Evolutionary conservation across 441 rosid genomes (phyloP).

Genomic region (Mallotus japonicus): DNA sequence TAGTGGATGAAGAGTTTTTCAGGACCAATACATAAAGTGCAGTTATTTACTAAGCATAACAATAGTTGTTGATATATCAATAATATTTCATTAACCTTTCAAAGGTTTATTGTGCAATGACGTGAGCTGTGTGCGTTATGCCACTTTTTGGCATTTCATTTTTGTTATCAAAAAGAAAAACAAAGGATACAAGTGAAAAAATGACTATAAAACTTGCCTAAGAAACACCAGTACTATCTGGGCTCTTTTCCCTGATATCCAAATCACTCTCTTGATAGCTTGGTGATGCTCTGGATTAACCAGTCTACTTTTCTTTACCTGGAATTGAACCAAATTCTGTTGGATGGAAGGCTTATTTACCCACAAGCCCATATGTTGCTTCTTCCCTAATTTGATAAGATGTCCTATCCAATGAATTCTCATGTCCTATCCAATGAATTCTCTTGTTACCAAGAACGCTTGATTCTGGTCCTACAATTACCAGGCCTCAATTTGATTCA

Average conservation of each 20-base stretch:
- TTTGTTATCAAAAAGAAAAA: constrained; percentile 8
- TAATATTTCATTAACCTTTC: not conserved
- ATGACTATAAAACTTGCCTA: not conserved
- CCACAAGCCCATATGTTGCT: not conserved
- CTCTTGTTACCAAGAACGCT: not conserved
- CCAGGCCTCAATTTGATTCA: not conserved
- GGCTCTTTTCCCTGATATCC: not conserved
- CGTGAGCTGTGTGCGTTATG: not conserved
- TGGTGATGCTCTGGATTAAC: constrained; percentile 2
- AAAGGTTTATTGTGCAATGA: not conserved
- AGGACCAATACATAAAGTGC: not conserved
- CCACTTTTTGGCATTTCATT: not conserved
- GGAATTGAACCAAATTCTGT: not conserved
- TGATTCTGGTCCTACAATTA: not conserved
- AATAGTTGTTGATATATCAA: not conserved
- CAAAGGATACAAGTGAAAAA: not conserved
- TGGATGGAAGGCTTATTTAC: not conserved
- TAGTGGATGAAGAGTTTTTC: not conserved
- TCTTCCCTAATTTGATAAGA: not conserved
- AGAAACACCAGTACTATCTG: not conserved
- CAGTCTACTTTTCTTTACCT: not conserved
- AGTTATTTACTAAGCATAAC: not conserved
- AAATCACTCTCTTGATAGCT: not conserved
- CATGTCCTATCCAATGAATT: not conserved
- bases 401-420: not conserved